These are phyloP conservation scores for Fusarium sp. DNA, from an alignment of 2,329 filamentous ascomycete species.

Conservation along the genomic window DNA sequence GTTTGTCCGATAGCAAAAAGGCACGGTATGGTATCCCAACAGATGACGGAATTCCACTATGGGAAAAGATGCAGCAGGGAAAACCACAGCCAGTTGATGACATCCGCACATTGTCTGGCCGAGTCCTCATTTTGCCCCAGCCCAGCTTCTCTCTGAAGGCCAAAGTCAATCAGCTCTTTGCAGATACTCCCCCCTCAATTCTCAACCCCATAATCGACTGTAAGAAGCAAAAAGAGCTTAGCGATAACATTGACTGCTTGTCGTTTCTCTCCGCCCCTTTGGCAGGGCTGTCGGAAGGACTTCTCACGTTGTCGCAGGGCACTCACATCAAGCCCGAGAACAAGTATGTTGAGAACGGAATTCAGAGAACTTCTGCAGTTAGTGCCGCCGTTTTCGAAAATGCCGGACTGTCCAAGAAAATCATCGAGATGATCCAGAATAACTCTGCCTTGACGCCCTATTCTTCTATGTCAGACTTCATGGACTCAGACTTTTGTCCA, in stretches of 20 bases:
- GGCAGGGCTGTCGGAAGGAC: neutral
- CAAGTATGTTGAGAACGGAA: neutral
- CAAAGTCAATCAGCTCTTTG: neutral
- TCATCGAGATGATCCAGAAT: neutral
- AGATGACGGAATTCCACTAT: neutral
- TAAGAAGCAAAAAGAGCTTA: neutral
- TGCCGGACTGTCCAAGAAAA: neutral
- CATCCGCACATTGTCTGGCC: neutral
- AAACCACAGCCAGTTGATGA: no score
- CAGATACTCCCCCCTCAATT: neutral
- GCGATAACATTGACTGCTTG: neutral
- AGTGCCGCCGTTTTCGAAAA: neutral
- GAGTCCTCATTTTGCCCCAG: constrained; percentile 3
- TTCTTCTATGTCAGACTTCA: neutral
- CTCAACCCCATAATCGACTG: neutral
- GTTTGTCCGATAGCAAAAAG: constrained; percentile 7
- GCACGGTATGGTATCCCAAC: neutral
- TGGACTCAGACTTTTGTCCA: neutral
- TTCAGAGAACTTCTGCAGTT: neutral
- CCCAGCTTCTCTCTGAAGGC: constrained; percentile 1
- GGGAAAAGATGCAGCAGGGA: neutral
- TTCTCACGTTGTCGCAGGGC: neutral
- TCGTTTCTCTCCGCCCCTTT: neutral
- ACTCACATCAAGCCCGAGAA: constrained; percentile 1
- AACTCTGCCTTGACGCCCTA: constrained; percentile 2